phyloP scores from a whole-genome alignment of 169 alveolate genomes.

The Cyclospora cayetanensis region DNA sequence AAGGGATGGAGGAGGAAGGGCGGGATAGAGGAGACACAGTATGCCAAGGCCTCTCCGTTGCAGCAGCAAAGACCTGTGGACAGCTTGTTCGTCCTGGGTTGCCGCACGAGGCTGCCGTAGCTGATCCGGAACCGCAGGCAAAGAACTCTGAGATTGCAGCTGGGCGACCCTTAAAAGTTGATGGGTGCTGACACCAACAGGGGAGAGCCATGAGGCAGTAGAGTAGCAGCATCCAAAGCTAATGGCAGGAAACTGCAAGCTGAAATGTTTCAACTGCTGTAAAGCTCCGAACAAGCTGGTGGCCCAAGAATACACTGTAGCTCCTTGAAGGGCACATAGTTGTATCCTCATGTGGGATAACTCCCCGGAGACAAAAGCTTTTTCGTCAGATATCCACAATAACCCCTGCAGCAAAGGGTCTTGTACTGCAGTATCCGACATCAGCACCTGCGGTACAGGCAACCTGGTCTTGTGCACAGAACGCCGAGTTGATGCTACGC shows the following conservation, averaged over 20 bases:
- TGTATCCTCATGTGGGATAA: constrained; percentile 12
- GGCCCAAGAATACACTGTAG: constrained; percentile 35
- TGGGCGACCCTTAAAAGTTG: constrained; percentile 38
- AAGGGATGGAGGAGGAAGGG: constrained; percentile 31
- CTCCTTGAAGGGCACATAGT: constrained; percentile 8
- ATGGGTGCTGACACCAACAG: constrained; percentile 45
- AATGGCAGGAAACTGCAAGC: constrained; percentile 55
- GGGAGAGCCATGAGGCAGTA: constrained; percentile 46
- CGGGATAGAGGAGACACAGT: constrained; percentile 5
- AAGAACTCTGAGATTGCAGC: constrained; percentile 15
- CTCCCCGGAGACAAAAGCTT: constrained; percentile 18
- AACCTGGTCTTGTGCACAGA: neutral
- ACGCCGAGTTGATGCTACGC: neutral
- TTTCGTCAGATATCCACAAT: constrained; percentile 34
- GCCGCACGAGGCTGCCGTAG: neutral
- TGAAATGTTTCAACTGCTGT: constrained; percentile 43
- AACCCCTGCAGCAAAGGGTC: constrained; percentile 37
- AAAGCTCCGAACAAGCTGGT: constrained; percentile 4
- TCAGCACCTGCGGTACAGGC: constrained; percentile 1
- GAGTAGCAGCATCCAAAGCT: constrained; percentile 67
- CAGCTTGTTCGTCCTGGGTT: neutral
- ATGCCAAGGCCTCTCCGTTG: constrained; percentile 27
- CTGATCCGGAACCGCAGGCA: neutral
- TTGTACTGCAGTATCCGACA: neutral
- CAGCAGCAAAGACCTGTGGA: constrained; percentile 48